phyloP scores from a whole-genome alignment of 73 alveolate genomes.

The Tetrahymena malaccensis region DNA sequence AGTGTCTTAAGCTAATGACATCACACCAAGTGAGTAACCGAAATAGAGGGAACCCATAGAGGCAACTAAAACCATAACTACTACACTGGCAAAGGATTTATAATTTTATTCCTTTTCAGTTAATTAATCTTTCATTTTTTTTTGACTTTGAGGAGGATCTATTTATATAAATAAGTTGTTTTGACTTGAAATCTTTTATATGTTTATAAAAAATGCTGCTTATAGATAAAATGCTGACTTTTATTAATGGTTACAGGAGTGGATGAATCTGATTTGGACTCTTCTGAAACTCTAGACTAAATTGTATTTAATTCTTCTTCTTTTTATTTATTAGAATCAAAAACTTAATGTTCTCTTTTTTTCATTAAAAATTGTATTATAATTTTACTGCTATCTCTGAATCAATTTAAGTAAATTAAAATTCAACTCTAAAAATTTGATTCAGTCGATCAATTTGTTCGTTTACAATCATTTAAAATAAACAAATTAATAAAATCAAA shows the following conservation, averaged over 20 bases:
- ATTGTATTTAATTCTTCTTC: background rate
- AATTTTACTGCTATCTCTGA: background rate
- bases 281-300: background rate
- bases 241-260: background rate
- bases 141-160: background rate
- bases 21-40: slow-evolving; percentile 17
- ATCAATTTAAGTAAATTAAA: background rate
- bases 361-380: background rate
- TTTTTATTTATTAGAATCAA: background rate
- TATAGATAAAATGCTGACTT: background rate
- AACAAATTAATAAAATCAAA: no score
- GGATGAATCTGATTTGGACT: background rate
- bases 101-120: background rate
- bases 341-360: background rate
- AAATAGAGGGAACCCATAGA: slow-evolving; percentile 18
- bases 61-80: slow-evolving; percentile 8
- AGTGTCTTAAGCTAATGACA: slow-evolving; percentile 22
- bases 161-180: background rate
- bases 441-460: background rate
- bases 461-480: background rate
- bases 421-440: background rate
- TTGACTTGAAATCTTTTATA: background rate
- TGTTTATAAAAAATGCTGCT: background rate
- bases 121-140: background rate
- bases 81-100: slow-evolving; percentile 15